Percentiles rank a stretch among this genome's conserved stretches.
phyloP scores from a whole-genome alignment of 2,329 filamentous ascomycete genomes.

The Didymella sp. region DNA sequence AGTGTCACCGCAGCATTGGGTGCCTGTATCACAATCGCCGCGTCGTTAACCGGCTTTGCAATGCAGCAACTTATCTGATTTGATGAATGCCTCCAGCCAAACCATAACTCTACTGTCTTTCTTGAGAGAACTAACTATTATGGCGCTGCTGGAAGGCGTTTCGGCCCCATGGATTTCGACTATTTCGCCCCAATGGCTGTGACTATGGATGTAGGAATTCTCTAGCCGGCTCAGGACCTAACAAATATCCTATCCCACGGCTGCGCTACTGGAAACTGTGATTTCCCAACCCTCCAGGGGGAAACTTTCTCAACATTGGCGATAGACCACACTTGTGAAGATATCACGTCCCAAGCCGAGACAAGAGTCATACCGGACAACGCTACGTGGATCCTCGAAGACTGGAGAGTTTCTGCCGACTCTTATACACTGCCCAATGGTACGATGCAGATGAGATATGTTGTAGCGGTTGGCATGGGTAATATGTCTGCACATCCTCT shows the following conservation, averaged over 20 bases:
- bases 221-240: conserved; percentile 11
- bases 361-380: too few relatives aligned
- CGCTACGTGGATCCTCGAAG: background rate
- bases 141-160: too few relatives aligned
- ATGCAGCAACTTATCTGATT: background rate
- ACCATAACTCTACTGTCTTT: background rate
- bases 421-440: too few relatives aligned
- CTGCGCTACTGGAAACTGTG: conserved; percentile 23
- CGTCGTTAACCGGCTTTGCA: background rate
- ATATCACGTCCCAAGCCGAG: conserved; percentile 11
- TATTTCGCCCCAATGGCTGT: background rate
- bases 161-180: too few relatives aligned
- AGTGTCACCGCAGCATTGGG: background rate
- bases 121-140: background rate
- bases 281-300: conserved; percentile 6
- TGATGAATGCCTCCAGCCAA: background rate
- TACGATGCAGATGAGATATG: too few relatives aligned
- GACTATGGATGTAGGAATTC: conserved; percentile 17
- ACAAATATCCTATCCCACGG: conserved; percentile 17
- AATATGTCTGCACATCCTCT: too few relatives aligned
- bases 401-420: background rate
- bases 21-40: background rate
- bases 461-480: too few relatives aligned
- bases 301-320: conserved; percentile 19
- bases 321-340: conserved; percentile 8